These are phyloP conservation scores for Cyclotella atomus DNA, from an alignment of 108 stramenopile species.

Conservation along the genomic window DNA sequence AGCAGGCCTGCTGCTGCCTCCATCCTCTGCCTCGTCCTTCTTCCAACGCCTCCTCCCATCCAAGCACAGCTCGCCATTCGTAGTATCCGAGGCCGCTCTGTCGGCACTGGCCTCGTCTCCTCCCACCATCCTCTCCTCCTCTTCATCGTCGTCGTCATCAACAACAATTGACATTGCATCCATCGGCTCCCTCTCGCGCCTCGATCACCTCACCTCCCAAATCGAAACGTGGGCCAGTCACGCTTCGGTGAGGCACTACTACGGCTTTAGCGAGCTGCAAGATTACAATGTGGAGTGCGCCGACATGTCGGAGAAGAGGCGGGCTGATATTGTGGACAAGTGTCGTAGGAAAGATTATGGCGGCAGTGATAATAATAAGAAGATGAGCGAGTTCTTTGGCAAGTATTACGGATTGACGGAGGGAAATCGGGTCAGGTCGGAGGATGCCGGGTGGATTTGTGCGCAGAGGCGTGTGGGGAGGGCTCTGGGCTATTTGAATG, in stretches of 20 bases:
- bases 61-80: too few relatives aligned
- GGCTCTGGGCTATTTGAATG: neutral
- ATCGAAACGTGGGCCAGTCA: slow-evolving; percentile 25
- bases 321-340: neutral
- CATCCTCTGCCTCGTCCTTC: too few relatives aligned
- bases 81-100: neutral
- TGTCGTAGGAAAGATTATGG: neutral
- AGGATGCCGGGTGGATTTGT: neutral
- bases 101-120: neutral
- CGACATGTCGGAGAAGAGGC: neutral
- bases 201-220: slow-evolving; percentile 25
- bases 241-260: slow-evolving; percentile 6
- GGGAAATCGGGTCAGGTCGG: neutral
- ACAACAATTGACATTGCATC: slow-evolving; percentile 1
- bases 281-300: slow-evolving; percentile 5
- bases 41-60: too few relatives aligned
- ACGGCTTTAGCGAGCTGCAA: slow-evolving; percentile 15
- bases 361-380: too few relatives aligned
- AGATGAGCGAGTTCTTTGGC: neutral
- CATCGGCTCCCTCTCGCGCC: slow-evolving; percentile 16
- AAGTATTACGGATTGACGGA: neutral
- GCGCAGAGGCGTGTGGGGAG: neutral
- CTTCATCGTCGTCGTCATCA: neutral
- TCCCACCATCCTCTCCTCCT: neutral
- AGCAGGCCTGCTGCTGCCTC: too few relatives aligned